phyloP scores from a whole-genome alignment of 768 basidiomycete species.

The Boletus rubescentipes region DNA sequence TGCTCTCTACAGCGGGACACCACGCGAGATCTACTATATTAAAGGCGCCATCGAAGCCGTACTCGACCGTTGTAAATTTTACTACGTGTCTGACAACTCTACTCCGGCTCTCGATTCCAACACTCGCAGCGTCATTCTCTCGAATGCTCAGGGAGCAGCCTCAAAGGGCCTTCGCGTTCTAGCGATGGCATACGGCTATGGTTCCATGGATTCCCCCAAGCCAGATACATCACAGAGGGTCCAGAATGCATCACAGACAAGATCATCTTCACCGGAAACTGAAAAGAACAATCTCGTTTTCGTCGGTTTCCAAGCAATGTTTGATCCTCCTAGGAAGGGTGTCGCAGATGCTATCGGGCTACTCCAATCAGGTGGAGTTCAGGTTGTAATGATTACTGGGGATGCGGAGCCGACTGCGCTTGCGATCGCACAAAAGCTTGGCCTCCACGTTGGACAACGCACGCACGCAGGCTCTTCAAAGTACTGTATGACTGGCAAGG shows the following conservation, averaged over 20 bases:
- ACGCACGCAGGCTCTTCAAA: constrained; percentile 29
- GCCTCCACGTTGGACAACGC: constrained; percentile 62
- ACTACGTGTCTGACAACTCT: constrained; percentile 87
- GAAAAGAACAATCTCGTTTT: constrained; percentile 68
- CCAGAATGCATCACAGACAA: constrained; percentile 25
- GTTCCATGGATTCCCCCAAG: constrained; percentile 45
- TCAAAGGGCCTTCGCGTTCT: constrained; percentile 81
- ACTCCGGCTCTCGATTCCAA: constrained; percentile 74
- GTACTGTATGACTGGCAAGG: constrained; percentile 75
- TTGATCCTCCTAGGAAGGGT: constrained; percentile 91
- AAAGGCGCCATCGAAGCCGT: constrained; percentile 92
- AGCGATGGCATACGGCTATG: constrained; percentile 88
- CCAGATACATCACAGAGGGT: constrained; percentile 20
- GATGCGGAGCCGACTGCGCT: constrained; percentile 91
- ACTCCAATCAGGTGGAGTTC: constrained; percentile 83
- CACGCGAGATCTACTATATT: constrained; percentile 81
- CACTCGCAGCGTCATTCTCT: constrained; percentile 64
- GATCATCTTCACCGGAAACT: constrained; percentile 35
- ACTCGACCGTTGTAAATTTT: constrained; percentile 82
- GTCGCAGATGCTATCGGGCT: constrained; percentile 87
- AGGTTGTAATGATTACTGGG: constrained; percentile 98
- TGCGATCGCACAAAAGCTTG: constrained; percentile 83
- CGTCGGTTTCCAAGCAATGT: constrained; percentile 92
- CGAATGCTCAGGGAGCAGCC: constrained; percentile 71
- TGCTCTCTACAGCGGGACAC: constrained; percentile 29